Base-by-base conservation (phyloP, 805 yeast genomes). In the Candida coquimbonensis region DNA sequence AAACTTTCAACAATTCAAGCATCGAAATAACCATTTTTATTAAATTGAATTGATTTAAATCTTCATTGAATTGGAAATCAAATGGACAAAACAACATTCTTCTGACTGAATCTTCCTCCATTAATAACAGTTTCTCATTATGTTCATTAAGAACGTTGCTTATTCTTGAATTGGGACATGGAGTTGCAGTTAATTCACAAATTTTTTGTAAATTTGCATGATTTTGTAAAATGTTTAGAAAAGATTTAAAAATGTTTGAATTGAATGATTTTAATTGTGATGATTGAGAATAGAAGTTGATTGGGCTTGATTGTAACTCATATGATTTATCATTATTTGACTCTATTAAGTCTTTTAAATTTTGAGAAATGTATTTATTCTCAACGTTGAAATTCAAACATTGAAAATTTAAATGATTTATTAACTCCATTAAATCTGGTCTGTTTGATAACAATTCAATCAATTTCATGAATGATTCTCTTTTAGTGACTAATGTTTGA, bases 11-110 rank as follows among this genome's bases (percentile, higher is more conserved):
- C 14, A 45, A 4, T 5, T 24, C 8, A 3, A 31, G 3, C 38
- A 40, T 40, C 19, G 31, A 27, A 2, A 40, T 42, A 14, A 51
- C 27, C 19, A 49, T 49, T 11, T 43, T 43, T 9, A 51, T 42
- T 19, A 43, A 43, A 1, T 41, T 39, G 16, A 26, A 19, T 29
- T 49, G 51, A 12, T 40, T 41, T 6, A 34, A 25, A 21, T 36
- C 34, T 3, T 49, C 50, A 9, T 9, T 19, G n/a, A 11, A 34
- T 9, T 26, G 21, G 35, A 48, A 38, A 17, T 45, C 45, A 36
- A 42, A 45, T 8, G 56, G 56, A 32, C 54, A 49, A 37, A 53
- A 53, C 5, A 53, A 45, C 47, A 39, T 43, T 17, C 49, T 45
- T 13, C 41, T 25, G 11, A 44, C 38, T 40, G 33, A 5, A 35